Conservation (phyloP, 805 yeast species). For the Candida bentonensis region DNA sequence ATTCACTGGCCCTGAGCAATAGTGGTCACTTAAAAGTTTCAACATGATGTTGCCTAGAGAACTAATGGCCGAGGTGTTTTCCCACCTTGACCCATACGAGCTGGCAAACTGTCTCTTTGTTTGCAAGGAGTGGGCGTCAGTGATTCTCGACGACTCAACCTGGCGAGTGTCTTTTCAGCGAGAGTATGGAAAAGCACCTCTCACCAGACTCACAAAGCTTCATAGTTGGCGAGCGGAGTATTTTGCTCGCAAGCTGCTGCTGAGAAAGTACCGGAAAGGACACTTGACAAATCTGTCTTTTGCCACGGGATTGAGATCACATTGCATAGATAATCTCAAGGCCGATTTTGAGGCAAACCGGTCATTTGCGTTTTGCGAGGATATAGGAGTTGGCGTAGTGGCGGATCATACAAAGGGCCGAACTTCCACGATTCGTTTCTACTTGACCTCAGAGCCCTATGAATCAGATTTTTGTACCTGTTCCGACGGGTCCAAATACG, state of each 20-base stretch:
- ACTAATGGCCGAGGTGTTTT: neutral
- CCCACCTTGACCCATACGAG: neutral
- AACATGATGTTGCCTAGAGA: neutral
- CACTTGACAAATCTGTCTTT: constrained; percentile 11
- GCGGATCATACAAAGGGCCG: constrained; percentile 16
- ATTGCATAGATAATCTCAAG: constrained; percentile 8
- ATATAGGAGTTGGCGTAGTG: constrained; percentile 12
- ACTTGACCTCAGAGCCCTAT: constrained; percentile 8
- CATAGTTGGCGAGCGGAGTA: constrained; percentile 15
- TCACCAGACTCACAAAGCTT: constrained; percentile 13
- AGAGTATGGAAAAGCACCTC: constrained; percentile 6
- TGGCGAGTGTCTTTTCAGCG: constrained; percentile 12
- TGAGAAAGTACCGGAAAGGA: constrained; percentile 14
- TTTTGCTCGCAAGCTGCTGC: constrained; percentile 9
- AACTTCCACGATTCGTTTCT: constrained; percentile 11
- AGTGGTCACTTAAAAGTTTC: no score
- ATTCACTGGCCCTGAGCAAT: no score
- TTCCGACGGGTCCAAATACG: constrained; percentile 13
- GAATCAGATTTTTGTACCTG: constrained; percentile 4
- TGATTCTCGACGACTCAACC: constrained; percentile 11
- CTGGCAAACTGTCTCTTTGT: constrained; percentile 5
- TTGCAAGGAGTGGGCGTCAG: constrained; percentile 10
- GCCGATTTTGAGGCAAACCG: constrained; percentile 12
- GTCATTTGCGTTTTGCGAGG: constrained; percentile 8
- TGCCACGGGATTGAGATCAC: constrained; percentile 4